These are phyloP conservation scores for Phlebiopsis flavidoalba DNA, from an alignment of 768 basidiomycete species.

Conservation along the genomic window DNA sequence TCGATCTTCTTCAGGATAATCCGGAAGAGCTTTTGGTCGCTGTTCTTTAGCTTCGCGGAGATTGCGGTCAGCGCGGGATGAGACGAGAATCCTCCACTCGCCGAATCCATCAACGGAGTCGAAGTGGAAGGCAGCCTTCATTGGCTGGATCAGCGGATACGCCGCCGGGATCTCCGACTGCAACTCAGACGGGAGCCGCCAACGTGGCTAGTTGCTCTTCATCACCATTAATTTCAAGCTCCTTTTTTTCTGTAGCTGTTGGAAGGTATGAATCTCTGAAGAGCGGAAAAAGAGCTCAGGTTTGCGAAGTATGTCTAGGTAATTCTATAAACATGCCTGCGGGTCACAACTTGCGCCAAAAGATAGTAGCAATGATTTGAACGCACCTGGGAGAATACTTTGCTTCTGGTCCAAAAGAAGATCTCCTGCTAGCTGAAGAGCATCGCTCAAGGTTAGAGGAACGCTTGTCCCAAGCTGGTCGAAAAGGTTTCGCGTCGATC, in stretches of 20 bases:
- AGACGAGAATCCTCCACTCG: slow-evolving; percentile 56
- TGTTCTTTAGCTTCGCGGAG: slow-evolving; percentile 42
- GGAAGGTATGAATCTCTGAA: slow-evolving; percentile 13
- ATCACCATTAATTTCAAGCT: background rate
- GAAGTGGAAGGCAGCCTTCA: slow-evolving; percentile 58
- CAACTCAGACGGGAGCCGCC: background rate
- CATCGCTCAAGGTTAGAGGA: slow-evolving; percentile 23
- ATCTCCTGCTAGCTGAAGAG: slow-evolving; percentile 2
- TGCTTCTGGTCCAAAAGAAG: slow-evolving; percentile 24
- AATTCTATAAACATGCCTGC: background rate
- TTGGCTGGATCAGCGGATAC: slow-evolving; percentile 46
- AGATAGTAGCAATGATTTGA: background rate
- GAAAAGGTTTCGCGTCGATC: slow-evolving; percentile 27
- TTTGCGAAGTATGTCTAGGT: slow-evolving; percentile 9
- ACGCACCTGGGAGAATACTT: slow-evolving; percentile 4
- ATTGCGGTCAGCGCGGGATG: slow-evolving; percentile 42
- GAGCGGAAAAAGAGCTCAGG: background rate
- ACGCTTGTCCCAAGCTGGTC: slow-evolving; percentile 21
- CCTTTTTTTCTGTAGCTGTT: background rate
- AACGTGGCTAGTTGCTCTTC: background rate
- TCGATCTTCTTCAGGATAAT: slow-evolving; percentile 67
- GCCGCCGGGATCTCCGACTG: slow-evolving; percentile 22
- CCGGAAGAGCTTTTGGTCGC: slow-evolving; percentile 40
- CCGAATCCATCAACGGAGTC: slow-evolving; percentile 58
- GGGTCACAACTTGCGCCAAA: background rate